Base-by-base conservation (phyloP, 768 basidiomycete genomes). In the Lactarius evosmus region DNA sequence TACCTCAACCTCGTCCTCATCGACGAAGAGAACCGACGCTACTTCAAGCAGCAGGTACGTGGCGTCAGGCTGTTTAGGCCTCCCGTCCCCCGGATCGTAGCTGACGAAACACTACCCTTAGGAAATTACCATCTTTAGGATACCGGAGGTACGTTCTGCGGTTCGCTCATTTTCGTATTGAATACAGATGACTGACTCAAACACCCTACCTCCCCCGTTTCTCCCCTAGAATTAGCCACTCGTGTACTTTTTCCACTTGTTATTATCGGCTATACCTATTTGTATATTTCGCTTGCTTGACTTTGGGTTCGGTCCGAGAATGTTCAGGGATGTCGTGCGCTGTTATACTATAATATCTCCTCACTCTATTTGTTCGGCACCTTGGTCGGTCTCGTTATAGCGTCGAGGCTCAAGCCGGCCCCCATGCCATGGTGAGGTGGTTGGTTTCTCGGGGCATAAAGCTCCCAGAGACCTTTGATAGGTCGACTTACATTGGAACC, bases 1-100 rank as follows among this genome's bases (percentile, higher is more conserved):
- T 98, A 98, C 75, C 85, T 98, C 67, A 99, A 99, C 74, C 80
- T 98, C 33, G 97, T 99, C 4, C 83, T 98, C 60, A 93, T 98
- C 58, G 97, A 98, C 74, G 95, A 98, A 74, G 96, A 98, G 81
- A 98, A 98, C 76, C 82, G 96, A 70, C 82, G 96, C 67, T 98
- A 97, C 76, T 98, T 98, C 77, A 97, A 98, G 77, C 95, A 97
- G 75, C 94, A 95, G 85, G 91, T 87, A 46, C 38, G 34, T 78
- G 70, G 3, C 29, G 7, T 12, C 17, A 19, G 40, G 6, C 54
- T 12, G 0, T 46, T 30, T 51, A 5, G 36, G 9, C 9, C 30
- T 14, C 11, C 49, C 50, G 60, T 29, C 49, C 11, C 16, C 36
- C 22, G 25, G 55, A 40, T 22, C 32, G 8, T 32, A 51, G 4